Percentiles rank a stretch among this genome's conserved stretches.
Evolutionary conservation across 78 protist species (phyloP).

Genomic region (Isochrysis galbana): DNA sequence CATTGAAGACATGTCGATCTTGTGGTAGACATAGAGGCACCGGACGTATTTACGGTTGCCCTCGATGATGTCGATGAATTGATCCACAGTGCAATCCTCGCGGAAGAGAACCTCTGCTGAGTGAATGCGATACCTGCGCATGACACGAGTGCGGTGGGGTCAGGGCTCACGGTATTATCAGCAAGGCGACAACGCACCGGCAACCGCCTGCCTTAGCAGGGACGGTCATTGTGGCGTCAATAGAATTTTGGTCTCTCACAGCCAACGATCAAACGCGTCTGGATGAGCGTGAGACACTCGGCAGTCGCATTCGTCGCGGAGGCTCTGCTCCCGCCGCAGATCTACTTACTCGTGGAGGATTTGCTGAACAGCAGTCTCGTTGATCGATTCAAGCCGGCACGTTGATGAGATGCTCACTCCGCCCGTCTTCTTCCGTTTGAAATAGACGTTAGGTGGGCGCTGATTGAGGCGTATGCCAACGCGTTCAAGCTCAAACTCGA

Average conservation of each 20-base stretch:
- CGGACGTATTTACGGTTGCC: conserved; percentile 71
- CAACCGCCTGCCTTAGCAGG: too few relatives aligned
- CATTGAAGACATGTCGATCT: conserved; percentile 46
- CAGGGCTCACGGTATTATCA: too few relatives aligned
- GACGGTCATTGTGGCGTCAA: too few relatives aligned
- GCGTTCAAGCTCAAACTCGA: conserved; percentile 64
- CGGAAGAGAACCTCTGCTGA: conserved; percentile 61
- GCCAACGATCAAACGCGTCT: too few relatives aligned
- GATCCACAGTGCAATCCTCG: conserved; percentile 72
- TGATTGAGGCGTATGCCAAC: conserved; percentile 77
- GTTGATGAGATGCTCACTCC: conserved; percentile 51
- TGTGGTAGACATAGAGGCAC: conserved; percentile 77
- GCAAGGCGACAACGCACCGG: too few relatives aligned
- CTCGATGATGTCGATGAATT: conserved; percentile 78
- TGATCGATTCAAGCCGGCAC: conserved; percentile 27
- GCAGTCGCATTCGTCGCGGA: too few relatives aligned
- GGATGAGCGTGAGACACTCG: too few relatives aligned
- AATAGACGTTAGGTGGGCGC: conserved; percentile 56
- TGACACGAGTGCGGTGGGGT: too few relatives aligned
- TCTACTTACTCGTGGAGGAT: conserved; percentile 49
- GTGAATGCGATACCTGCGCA: conserved; percentile 53
- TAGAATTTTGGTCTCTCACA: too few relatives aligned
- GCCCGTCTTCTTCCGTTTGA: conserved; percentile 61
- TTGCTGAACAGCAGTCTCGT: conserved; percentile 2
- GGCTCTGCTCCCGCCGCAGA: too few relatives aligned